Base-by-base conservation (phyloP, 2,329 filamentous ascomycete genomes). In the Claviceps citrina region DNA sequence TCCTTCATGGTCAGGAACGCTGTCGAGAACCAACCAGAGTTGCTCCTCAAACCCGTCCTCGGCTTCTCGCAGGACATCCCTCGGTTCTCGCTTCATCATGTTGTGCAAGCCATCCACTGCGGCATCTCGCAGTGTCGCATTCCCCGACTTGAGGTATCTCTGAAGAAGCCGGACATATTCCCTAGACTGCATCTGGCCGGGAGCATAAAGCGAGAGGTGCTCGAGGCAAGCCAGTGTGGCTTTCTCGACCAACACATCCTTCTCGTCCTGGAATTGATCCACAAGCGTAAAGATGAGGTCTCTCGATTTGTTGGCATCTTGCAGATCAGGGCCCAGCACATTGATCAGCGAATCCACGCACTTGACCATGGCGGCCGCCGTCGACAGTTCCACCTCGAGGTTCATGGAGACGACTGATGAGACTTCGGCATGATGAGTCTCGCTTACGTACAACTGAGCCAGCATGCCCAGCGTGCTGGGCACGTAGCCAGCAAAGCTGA, bases 261-360 rank as follows among this genome's bases (percentile, higher is more conserved):
- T 71, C 51, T 93, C 84, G 36, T 80, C 68, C 46, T 84, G 78
- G 51, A 96, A 91, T 47, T 93, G 81, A 3, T 76, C 71, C 3
- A 96, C 79, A 7, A 98, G 69, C 0, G 80, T 91, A 45, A 96
- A 71, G 38, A 96, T 91, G 40, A 98, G 71, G 54, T 95, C 87
- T 48, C 91, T 71, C n/a, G 85, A 84, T 60, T 93, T 95, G 3
- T 76, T 77, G 47, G 91, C 77, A 52, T 96, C 91, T 58, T 96
- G 91, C 18, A 98, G 65, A 60, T 98, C 93, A 0, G 91, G 91
- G 0, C 91, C 91, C 9, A 98, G 71, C 8, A 98, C 91, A 50
- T 96, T 96, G 62, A 98, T 86, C 19, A 94, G 70, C n/a, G 87
- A 91, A 59, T 96, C 87, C 24, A 95, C 79, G 49, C 85, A 93